Conservation (phyloP, 108 stramenopile species). For the Fragilaria crotonensis region DNA sequence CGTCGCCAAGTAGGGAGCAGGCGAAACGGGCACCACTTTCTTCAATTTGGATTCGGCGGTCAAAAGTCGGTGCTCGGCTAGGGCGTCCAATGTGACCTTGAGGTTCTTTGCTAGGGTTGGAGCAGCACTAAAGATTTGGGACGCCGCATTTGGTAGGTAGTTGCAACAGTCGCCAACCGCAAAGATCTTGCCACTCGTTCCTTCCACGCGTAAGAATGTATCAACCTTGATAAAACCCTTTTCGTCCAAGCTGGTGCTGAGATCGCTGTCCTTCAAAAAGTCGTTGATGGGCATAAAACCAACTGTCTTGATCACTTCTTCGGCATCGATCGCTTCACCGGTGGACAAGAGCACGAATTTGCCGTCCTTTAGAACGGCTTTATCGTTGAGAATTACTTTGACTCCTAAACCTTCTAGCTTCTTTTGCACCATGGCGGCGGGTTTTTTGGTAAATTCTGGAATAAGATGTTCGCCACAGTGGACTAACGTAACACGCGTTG, state of each 20-base stretch:
- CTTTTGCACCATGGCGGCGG: conserved; percentile 9
- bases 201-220: conserved; percentile 20
- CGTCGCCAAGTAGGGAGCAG: conserved; percentile 14
- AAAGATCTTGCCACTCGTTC: conserved; percentile 14
- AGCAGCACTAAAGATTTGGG: conserved; percentile 4
- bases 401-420: conserved; percentile 19
- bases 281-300: conserved; percentile 15
- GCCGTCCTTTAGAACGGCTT: conserved; percentile 8
- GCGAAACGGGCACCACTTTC: background rate
- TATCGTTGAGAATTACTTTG: conserved; percentile 16
- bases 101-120: conserved; percentile 15
- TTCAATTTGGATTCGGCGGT: conserved; percentile 6
- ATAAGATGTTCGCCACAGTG: conserved; percentile 6
- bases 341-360: conserved; percentile 5
- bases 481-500: conserved; percentile 9
- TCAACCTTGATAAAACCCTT: conserved; percentile 22
- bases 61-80: background rate
- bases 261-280: conserved; percentile 17
- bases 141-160: conserved; percentile 16
- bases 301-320: conserved; percentile 16
- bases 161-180: conserved; percentile 25
- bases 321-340: conserved; percentile 8
- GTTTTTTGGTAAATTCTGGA: conserved; percentile 8
- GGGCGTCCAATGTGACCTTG: conserved; percentile 7
- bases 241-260: no score